Evolutionary conservation across 2,329 filamentous ascomycete genomes (phyloP), one percentile per base, ranked within the genome.

Genomic region (Anisogramma anomala): DNA sequence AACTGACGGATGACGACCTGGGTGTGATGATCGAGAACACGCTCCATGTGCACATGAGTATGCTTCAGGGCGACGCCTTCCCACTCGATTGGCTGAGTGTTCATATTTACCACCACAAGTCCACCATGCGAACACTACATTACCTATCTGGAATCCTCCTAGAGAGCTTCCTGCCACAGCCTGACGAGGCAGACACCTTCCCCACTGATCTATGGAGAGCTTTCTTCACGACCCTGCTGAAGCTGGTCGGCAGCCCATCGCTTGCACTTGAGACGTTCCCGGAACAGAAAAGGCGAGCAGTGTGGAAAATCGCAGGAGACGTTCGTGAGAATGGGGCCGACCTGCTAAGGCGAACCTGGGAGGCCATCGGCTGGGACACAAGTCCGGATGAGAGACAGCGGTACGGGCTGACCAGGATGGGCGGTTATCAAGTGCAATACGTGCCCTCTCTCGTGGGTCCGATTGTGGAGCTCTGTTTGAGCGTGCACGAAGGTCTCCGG

Each of bases 271-370:
- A 98, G 58, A 94, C 88, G 0, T 96, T 95, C 56, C 87, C 91
- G 0, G 93, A 98, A 59, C 91, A 98, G 63, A 98, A 96, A 64
- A 72, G 91, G 33, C 72, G 91, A 41, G 89, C 91, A 1, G 89
- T 96, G 1, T 98, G 93, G 91, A 98, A 96, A 65, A 95, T 98
- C 56, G 91, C 89, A 3, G 91, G 91, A 5, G 93, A 98, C 62
- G 86, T 98, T 37, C 76, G 91, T 42, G 88, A 96, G 58, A 75
- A 86, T 49, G 91, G 93, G 13, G 89, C 91, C 3, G 84, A 89
- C 37, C 68, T 98, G 7, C 67, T 98, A 25, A 77, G 82, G 46
- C 74, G 77, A 20, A 89, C 83, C 5, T 98, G 91, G 91, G 85
- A 94, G 56, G 84, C 87, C 14, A 93, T 98, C 47, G 91, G 93